Conservation (phyloP, 345 rosid genomes). For the Lepidium didymum region DNA sequence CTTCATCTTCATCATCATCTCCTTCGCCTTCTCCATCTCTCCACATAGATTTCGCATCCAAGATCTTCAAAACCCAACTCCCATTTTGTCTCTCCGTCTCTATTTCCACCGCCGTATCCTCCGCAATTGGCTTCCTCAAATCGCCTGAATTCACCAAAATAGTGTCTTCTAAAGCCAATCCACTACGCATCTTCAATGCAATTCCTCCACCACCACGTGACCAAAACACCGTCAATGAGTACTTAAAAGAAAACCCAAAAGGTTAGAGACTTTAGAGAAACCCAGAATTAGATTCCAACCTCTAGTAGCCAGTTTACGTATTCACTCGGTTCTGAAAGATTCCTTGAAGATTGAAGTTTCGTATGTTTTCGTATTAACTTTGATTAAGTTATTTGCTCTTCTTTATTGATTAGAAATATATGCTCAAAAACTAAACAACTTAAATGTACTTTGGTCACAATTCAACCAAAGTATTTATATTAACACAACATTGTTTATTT, state of each 20-base stretch:
- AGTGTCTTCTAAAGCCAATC: conserved; percentile 57
- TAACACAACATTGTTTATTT: too few relatives aligned
- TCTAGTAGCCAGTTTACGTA: too few relatives aligned
- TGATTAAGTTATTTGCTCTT: too few relatives aligned
- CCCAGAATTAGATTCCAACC: too few relatives aligned
- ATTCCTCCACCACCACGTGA: conserved; percentile 39
- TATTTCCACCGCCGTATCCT: conserved; percentile 6
- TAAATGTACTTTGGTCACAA: too few relatives aligned
- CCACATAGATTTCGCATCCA: conserved; percentile 61
- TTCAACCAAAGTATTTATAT: too few relatives aligned
- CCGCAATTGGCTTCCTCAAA: conserved; percentile 18
- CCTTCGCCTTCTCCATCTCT: conserved; percentile 24
- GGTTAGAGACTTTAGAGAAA: too few relatives aligned
- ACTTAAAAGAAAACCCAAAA: conserved; percentile 55
- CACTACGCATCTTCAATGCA: conserved; percentile 32
- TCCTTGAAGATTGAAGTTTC: too few relatives aligned
- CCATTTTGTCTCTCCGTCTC: conserved; percentile 36
- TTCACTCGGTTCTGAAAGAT: too few relatives aligned
- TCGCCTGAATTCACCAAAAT: conserved; percentile 47
- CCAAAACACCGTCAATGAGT: conserved; percentile 61
- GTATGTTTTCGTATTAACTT: too few relatives aligned
- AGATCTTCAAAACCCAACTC: conserved; percentile 84
- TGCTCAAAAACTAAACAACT: too few relatives aligned
- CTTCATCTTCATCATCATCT: conserved; percentile 4
- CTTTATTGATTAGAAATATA: too few relatives aligned